Evolutionary conservation across 345 rosid genomes (phyloP), one percentile per base, ranked within the genome.

Genomic region (Syzygium jambos): DNA sequence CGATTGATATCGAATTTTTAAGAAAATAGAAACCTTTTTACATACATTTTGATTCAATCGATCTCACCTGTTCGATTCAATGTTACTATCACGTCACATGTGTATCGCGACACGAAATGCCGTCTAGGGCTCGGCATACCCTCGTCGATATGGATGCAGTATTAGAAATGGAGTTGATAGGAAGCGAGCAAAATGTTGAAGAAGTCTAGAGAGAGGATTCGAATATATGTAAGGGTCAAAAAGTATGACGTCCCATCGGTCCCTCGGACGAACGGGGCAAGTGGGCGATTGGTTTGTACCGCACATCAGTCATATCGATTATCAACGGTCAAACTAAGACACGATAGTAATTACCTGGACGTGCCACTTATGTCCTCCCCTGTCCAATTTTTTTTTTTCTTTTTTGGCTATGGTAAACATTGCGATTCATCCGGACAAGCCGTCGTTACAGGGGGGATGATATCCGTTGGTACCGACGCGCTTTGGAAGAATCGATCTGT

Each of bases 1-100:
- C 65, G 0, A 11, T 1, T 15, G 16, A 59, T 59, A 14, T 59
- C 0, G 0, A 59, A 59, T 11, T 59, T 5, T 11, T 2, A 29
- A 2, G 16, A 11, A 59, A 27, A 27, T 5, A 0, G 5, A 30
- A 30, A 68, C 9, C 12, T 1, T 0, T 68, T 68, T 30, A 17
- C 0, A 2, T 30, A 0, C 78, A 22, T 68, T 17, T 30, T 11
- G 46, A 30, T 16, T 5, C 1, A 1, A 30, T 68, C 1, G 49
- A 41, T 1, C 27, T 38, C 6, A 1, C 8, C 1, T 6, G 0
- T 73, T 73, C 46, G 6, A 43, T 43, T 43, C 46, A 43, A 43
- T 61, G 34, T 12, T 61, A n/a, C 15, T 5, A 27, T 27, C 30
- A 2, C 3, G 1, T 5, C 6, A 0, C 10, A 19, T 38, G 80